Percentiles rank a stretch among this genome's conserved stretches.
These are phyloP conservation scores for Penicillium dipodomyicola DNA, from an alignment of 495 filamentous ascomycete genomes.

Conservation along the genomic window DNA sequence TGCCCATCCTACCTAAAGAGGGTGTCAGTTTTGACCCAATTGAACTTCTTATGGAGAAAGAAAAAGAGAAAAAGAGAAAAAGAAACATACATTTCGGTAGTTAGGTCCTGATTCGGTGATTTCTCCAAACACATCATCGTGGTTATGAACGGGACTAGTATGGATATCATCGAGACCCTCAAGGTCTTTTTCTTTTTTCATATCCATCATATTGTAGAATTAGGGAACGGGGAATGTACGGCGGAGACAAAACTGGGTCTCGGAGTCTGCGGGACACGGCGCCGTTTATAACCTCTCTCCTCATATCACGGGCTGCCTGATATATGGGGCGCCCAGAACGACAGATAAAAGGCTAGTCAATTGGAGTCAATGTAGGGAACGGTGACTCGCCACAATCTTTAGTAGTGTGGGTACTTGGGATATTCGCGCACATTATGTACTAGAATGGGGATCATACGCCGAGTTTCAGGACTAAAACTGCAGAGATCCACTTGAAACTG, in stretches of 20 bases:
- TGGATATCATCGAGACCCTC: background rate
- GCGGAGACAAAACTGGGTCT: background rate
- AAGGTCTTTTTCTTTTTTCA: constrained; percentile 11
- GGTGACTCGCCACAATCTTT: background rate
- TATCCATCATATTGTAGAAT: background rate
- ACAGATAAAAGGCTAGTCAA: background rate
- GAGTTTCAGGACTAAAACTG: background rate
- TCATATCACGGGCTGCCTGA: background rate
- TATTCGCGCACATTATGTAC: background rate
- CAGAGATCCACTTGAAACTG: background rate
- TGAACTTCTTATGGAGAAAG: background rate
- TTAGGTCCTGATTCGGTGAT: constrained; percentile 7
- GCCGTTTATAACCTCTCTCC: background rate
- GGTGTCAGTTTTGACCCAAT: constrained; percentile 2
- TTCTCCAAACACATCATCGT: constrained; percentile 15
- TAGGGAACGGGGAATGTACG: background rate
- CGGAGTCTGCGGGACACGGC: background rate
- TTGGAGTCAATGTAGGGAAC: background rate
- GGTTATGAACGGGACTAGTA: background rate
- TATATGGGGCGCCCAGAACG: background rate
- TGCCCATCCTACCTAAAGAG: constrained; percentile 32
- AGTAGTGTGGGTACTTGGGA: background rate
- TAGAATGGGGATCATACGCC: background rate
- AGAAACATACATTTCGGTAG: constrained; percentile 10
- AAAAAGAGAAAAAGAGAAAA: background rate